phyloP scores from a whole-genome alignment of 805 yeast species.

The Wickerhamomyces kurtzmanii region DNA sequence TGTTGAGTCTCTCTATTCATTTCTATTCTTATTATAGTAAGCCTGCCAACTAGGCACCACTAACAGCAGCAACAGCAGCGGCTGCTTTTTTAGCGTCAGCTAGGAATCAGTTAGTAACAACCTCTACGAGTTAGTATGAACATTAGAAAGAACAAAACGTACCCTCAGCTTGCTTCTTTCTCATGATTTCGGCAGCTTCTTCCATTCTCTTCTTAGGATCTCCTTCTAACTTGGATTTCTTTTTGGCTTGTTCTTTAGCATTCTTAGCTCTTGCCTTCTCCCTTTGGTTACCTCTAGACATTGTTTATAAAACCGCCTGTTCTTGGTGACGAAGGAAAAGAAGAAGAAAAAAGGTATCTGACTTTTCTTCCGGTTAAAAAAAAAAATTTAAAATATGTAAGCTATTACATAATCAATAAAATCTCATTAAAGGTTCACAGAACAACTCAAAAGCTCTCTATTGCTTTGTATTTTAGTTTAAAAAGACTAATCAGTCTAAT shows the following conservation, averaged over 20 bases:
- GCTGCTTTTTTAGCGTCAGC: conserved; percentile 43
- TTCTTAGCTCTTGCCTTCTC: conserved; percentile 89
- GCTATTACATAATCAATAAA: no score
- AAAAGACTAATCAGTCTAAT: no score
- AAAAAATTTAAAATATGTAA: no score
- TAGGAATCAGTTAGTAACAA: conserved; percentile 8
- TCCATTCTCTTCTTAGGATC: conserved; percentile 84
- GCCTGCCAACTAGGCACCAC: no score
- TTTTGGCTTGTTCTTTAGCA: conserved; percentile 68
- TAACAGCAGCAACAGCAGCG: no score
- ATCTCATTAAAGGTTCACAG: no score
- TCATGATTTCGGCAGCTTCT: conserved; percentile 80
- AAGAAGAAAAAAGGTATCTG: background rate
- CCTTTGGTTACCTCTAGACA: conserved; percentile 97
- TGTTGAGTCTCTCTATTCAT: no score
- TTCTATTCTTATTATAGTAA: no score
- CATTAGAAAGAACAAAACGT: conserved; percentile 22
- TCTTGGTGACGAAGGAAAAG: background rate
- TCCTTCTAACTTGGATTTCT: conserved; percentile 58
- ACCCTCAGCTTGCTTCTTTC: conserved; percentile 82
- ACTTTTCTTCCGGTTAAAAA: background rate
- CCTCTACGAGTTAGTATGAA: background rate
- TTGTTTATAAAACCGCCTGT: conserved; percentile 15
- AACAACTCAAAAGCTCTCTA: no score
- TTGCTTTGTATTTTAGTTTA: no score